Evolutionary conservation across 345 rosid genomes (phyloP).

Genomic region (Salix koriyanagi): DNA sequence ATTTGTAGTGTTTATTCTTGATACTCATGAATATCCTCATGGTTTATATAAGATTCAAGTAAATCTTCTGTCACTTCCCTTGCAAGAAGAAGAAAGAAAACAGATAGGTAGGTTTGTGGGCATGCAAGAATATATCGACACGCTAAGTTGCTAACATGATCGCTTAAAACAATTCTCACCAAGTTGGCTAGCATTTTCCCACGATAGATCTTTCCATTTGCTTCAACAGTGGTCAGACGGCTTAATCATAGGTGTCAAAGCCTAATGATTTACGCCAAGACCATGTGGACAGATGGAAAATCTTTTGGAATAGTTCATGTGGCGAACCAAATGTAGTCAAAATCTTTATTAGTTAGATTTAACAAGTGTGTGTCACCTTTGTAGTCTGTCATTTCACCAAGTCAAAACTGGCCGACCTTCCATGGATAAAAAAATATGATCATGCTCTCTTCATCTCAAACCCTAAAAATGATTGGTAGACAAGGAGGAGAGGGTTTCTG

Average conservation of each 20-base stretch:
- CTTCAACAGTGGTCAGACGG: background rate
- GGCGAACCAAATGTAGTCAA: conserved; percentile 32
- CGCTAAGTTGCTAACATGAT: conserved; percentile 19
- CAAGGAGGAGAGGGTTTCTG: background rate
- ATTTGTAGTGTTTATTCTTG: too few relatives aligned
- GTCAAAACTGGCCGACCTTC: conserved; percentile 50
- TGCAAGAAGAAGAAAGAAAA: background rate
- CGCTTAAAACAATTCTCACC: background rate
- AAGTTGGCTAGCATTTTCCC: background rate
- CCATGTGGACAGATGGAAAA: conserved; percentile 19
- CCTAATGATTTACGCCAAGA: conserved; percentile 27
- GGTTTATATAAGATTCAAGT: background rate
- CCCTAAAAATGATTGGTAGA: background rate
- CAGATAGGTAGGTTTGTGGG: background rate
- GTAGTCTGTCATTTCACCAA: conserved; percentile 17
- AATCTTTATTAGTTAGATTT: background rate
- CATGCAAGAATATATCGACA: conserved; percentile 15
- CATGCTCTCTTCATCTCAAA: background rate
- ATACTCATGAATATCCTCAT: too few relatives aligned
- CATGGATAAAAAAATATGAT: conserved; percentile 9
- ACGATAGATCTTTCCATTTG: background rate
- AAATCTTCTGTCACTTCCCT: background rate
- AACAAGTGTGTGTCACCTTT: conserved; percentile 19
- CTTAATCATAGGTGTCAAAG: conserved; percentile 16
- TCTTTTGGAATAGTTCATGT: conserved; percentile 20